phyloP scores from a whole-genome alignment of 1,139 yeast genomes.

The Blastobotrys petasosporus region DNA sequence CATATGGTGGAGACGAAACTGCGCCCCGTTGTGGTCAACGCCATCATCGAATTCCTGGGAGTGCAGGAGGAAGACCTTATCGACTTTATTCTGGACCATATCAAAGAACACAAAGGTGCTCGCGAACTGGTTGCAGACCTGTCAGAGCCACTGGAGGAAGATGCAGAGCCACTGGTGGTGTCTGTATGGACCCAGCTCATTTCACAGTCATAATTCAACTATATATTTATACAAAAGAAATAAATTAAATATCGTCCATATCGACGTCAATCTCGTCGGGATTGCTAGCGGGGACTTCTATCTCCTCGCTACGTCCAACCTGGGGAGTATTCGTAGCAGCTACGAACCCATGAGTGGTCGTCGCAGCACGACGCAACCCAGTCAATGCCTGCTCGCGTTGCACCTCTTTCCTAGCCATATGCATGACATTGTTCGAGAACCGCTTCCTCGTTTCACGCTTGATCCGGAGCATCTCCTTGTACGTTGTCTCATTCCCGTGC shows the following conservation, averaged over 20 bases:
- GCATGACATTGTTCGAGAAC: slow-evolving; percentile 36
- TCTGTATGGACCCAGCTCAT: slow-evolving; percentile 30
- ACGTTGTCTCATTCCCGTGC: slow-evolving; percentile 64
- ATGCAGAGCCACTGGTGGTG: slow-evolving; percentile 28
- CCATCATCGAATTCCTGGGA: slow-evolving; percentile 33
- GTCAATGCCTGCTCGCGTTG: slow-evolving; percentile 14
- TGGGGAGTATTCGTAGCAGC: slow-evolving; percentile 34
- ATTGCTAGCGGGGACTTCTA: slow-evolving; percentile 32
- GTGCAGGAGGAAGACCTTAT: slow-evolving; percentile 35
- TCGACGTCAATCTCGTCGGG: slow-evolving; percentile 67
- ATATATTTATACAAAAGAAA: background rate
- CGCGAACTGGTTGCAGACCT: slow-evolving; percentile 27
- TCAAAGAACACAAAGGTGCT: slow-evolving; percentile 26
- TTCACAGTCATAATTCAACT: too few relatives aligned
- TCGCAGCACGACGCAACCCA: slow-evolving; percentile 22
- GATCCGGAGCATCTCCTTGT: slow-evolving; percentile 65
- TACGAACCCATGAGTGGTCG: slow-evolving; percentile 53
- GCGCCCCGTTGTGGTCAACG: slow-evolving; percentile 26
- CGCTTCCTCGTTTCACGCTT: slow-evolving; percentile 49
- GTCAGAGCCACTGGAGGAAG: slow-evolving; percentile 34
- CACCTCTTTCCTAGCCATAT: slow-evolving; percentile 26
- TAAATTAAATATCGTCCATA: slow-evolving; percentile 30
- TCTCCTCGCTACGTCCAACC: slow-evolving; percentile 17
- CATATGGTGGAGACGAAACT: slow-evolving; percentile 22
- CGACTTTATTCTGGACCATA: slow-evolving; percentile 27